Base-by-base conservation (phyloP, 805 yeast genomes). In the Wickerhamomyces rabaulensis region DNA sequence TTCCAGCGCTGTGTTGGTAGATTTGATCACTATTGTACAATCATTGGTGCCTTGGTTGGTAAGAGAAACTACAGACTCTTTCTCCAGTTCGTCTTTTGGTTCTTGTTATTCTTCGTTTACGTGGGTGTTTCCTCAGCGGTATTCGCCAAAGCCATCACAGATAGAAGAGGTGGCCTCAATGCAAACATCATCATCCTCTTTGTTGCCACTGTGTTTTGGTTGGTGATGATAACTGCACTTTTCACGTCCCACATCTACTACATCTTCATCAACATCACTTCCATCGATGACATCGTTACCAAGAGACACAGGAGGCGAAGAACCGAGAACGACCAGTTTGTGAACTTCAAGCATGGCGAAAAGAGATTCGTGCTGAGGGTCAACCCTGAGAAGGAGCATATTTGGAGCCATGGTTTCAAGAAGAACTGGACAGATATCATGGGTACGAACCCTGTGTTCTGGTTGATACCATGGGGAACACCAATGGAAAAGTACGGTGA, bases 1-100 rank as follows among this genome's bases (percentile, higher is more conserved):
- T 43, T 67, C 44, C 74, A 72, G 2, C 58, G 64, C 21, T 88
- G 95, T 58, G 79, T 90, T 0, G 80, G 87, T 0, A 71, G 75
- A 47, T 84, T 87, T 71, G 98, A 91, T 64, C 98, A 91, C 62
- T 84, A 74, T 57, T 91, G 98, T 61, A 58, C 79, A 0, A 89
- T 88, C 84, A 64, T 92, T 0, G 95, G 95, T 1, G 61, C 74
- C 0, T 77, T 80, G 5, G 78, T 91, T 39, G 97, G 96, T 0
- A 75, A 76, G 48, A 62, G 67, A 35, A 91, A 92, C 63, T 79
- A 80, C 60, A 60, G 74, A 42, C 65, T 70, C 25, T 90, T 90
- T 56, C 43, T 82, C 3, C 80, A 77, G 50, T 82, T 75, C 55
- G 56, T 75, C 27, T 38, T 70, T 6, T 67, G 69, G 55, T 63